Conservation (phyloP, 116 monocot species). For the Cymodocea nodosa region DNA sequence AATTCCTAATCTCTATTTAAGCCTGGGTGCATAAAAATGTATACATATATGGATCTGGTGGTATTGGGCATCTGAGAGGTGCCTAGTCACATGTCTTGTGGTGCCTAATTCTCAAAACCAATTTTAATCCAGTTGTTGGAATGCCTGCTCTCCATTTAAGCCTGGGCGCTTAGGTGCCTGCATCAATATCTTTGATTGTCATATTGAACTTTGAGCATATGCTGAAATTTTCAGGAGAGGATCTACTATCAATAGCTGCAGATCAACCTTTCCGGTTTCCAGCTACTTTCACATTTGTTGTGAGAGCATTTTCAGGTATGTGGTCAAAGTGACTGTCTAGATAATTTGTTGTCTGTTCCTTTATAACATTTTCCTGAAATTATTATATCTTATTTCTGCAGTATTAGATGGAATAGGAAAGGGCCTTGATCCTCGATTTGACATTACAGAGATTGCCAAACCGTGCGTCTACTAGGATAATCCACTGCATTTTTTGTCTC, state of each 20-base stretch:
- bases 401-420: slow-evolving; percentile 98
- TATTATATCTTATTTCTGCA: slow-evolving; percentile 18
- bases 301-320: slow-evolving; percentile 96
- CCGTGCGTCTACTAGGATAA: slow-evolving; percentile 54
- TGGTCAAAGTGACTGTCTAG: neutral
- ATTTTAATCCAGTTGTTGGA: no score
- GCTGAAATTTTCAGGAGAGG: slow-evolving; percentile 51
- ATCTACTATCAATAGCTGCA: slow-evolving; percentile 90
- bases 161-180: no score
- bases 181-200: no score
- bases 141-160: no score
- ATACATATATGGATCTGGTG: no score
- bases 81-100: no score
- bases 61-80: no score
- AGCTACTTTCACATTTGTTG: slow-evolving; percentile 99
- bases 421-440: slow-evolving; percentile 95
- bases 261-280: slow-evolving; percentile 99
- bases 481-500: neutral
- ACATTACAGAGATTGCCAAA: slow-evolving; percentile 98
- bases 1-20: no score
- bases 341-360: neutral
- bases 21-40: no score
- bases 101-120: no score
- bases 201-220: no score
- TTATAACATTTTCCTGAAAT: neutral